Base-by-base conservation (phyloP, 768 basidiomycete species). In the Vishniacozyma victoriae region DNA sequence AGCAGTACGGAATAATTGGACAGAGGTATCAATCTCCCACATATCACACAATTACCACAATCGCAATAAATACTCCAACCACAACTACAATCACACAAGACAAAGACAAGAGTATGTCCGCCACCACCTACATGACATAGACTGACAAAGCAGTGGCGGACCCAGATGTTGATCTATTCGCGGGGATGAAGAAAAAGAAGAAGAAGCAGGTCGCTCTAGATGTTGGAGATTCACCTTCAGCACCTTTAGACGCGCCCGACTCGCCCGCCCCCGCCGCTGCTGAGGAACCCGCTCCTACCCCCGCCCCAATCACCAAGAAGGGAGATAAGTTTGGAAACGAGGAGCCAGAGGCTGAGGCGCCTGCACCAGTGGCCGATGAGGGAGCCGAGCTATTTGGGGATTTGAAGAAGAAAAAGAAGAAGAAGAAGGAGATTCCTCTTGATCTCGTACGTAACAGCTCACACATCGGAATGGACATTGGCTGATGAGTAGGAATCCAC, bases 391-490 rank as follows among this genome's bases (percentile, higher is more conserved):
- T 92, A 50, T 96, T 96, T 71, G 88, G 86, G 5, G 93, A 96
- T 69, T 78, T 96, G 72, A 95, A 96, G 77, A 76, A 76, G 70
- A 93, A 91, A 78, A 92, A 92, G 78, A 92, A 90, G 75, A 91
- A 91, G 68, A 73, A 72, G 70, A 74, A 74, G 72, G 69, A 72
- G 35, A 70, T 73, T 27, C 66, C 72, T 31, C 60, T 75, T 41
- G 74, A 73, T 45, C 49, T 69, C 27, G 73, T 65, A n/a, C n/a
- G n/a, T n/a, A n/a, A n/a, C n/a, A n/a, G n/a, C n/a, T n/a, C n/a
- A n/a, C n/a, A n/a, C n/a, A n/a, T n/a, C n/a, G n/a, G 42, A 16
- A 63, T 59, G 29, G 45, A 24, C 41, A 36, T 38, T 43, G 47
- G 20, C 16, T 13, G 20, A 7, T 18, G 41, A 6, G 20, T 20